Base-by-base conservation (phyloP, 805 yeast species). In the Candida broadrunensis region DNA sequence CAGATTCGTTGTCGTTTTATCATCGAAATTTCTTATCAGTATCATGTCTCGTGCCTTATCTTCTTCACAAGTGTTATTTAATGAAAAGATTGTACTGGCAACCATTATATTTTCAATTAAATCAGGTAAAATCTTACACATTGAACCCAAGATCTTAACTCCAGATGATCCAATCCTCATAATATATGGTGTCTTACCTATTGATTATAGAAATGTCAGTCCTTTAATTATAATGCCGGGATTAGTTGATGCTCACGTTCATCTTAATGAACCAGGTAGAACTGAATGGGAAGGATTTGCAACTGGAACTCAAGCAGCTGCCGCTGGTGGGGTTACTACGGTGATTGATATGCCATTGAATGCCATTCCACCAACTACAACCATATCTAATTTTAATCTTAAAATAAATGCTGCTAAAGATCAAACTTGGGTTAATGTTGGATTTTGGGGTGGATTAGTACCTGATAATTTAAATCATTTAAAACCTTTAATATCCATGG, bases 211-310 rank as follows among this genome's bases (percentile, higher is more conserved):
- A 32, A 71, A 81, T 46, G 80, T 82, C 4, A 70, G 84, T 3
- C 88, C 90, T 0, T 59, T 68, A 16, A 77, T 77, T 24, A 73
- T 90, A 11, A 68, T 91, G 70, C 97, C 98, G 0, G 98, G 98
- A 0, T 73, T 90, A 23, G 95, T 90, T 3, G 98, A 90, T 56
- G 77, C 96, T 4, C 98, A 90, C 60, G 98, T 90, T 19, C 98
- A 90, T 56, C 67, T 90, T 51, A 91, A 91, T 60, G 98, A 91
- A 55, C 97, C 98, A 0, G 98, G 98, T n/a, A 71, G 97, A 51
- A 90, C 97, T 1, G 96, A 89, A 47, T 90, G 98, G 98, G 98
- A 90, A 63, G 98, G 98, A 1, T 90, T 91, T 59, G 96, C 82
- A n/a, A 85, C 96, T 0, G 98, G 98, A 0, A 90, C 98, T 0